These are phyloP conservation scores for Capsella rubella DNA, from an alignment of 441 rosid genomes.

Conservation along the genomic window DNA sequence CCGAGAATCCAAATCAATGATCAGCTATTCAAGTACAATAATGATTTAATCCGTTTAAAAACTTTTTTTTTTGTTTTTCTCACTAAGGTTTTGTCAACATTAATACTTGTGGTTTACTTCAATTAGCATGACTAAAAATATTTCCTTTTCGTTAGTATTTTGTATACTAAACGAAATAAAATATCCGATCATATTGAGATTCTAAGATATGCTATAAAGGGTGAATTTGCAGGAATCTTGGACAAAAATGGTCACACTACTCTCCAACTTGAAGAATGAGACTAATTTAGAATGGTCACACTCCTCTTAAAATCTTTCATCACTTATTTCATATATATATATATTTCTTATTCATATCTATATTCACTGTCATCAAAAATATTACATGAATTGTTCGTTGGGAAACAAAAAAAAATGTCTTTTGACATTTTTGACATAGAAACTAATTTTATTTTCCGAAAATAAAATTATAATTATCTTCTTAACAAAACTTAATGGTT, in stretches of 20 bases:
- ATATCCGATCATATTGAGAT: not conserved
- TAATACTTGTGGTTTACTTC: not conserved
- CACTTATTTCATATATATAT: not conserved
- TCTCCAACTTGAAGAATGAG: not conserved
- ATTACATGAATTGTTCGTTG: not conserved
- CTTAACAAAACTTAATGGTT: not conserved
- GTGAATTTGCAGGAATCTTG: constrained; percentile 1
- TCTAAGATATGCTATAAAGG: not conserved
- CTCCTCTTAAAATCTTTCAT: not conserved
- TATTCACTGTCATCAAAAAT: not conserved
- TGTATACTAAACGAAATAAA: not conserved
- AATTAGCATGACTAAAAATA: not conserved
- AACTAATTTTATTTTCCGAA: not conserved
- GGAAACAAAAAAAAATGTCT: not conserved
- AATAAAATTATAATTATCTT: not conserved
- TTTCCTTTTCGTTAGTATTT: not conserved
- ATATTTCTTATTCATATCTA: not conserved
- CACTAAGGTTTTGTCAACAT: not conserved
- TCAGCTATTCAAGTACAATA: not conserved
- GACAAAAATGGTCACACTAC: not conserved
- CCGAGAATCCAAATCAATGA: not conserved
- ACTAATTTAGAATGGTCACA: not conserved
- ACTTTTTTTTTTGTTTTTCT: not conserved
- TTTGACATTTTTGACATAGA: not conserved
- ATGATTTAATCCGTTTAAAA: not conserved